Evolutionary conservation across 805 yeast species (phyloP), one percentile per base, ranked within the genome.

Genomic region (Candida bentonensis): DNA sequence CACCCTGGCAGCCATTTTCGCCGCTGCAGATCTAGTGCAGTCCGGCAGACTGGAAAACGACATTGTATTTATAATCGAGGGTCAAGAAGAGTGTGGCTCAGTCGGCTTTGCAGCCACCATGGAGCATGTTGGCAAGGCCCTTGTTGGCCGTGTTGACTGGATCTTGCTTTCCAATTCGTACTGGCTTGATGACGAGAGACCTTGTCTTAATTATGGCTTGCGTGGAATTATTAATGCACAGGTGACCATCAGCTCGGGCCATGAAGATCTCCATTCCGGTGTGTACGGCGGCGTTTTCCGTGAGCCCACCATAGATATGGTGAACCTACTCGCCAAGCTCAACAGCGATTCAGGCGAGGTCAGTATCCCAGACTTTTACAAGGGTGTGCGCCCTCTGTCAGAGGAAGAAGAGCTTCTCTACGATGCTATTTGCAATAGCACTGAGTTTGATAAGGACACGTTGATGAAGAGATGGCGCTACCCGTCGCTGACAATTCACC

Each of bases 61-160:
- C 58, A 79, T 89, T 2, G 77, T 82, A 0, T 88, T 92, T 53
- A 56, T 89, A 15, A 70, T 89, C 42, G 98, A 89, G 62, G 98
- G 98, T 40, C 96, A 87, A 60, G 98, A 92, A 62, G 98, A 89
- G 60, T 74, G 84, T 46, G 97, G 96, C 1, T 84, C 95, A 0
- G 73, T 73, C 53, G 96, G 96, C 0, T 86, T 89, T 57, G 78
- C 78, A 53, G 70, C 76, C 2, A 78, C 81, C 0, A 73, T 89
- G n/a, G 54, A 57, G 22, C 58, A 68, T 25, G 63, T 79, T 54
- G 66, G 69, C 45, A 50, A 50, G 11, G 60, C 60, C 1, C 47
- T 73, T 3, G 76, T 88, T 53, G 88, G 88, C 1, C 66, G 72
- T 7, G 76, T 92, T 46, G 96, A 89, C 63, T 88, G 95, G 94